A percentile compares a stretch with the other conserved stretches of the same genome.
These are phyloP conservation scores for Leccinum angustisporum DNA, from an alignment of 1,284 basidiomycete genomes.

Conservation along the genomic window DNA sequence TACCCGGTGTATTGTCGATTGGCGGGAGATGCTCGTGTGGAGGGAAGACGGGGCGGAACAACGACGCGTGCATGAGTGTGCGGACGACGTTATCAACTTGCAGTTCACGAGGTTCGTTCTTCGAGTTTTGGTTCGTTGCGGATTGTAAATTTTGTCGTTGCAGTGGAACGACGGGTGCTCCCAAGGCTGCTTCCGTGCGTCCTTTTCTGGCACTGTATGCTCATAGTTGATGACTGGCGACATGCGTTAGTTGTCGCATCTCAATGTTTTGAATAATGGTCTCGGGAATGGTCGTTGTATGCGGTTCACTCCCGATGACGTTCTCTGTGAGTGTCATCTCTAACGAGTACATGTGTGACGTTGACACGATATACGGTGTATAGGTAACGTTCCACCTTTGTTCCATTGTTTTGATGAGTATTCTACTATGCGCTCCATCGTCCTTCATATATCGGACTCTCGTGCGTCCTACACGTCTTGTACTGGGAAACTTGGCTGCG, in stretches of 20 bases:
- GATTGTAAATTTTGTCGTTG: conserved; percentile 6
- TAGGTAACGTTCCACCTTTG: conserved; percentile 77
- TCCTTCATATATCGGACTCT: conserved; percentile 9
- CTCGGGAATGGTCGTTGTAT: conserved; percentile 72
- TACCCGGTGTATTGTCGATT: conserved; percentile 58
- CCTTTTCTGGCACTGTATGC: not conserved
- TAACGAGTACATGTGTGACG: not conserved
- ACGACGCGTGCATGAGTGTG: conserved; percentile 33
- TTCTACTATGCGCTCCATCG: not conserved
- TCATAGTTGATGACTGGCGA: not conserved
- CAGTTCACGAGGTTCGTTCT: conserved; percentile 74
- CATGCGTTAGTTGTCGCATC: conserved; percentile 61
- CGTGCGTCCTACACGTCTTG: conserved; percentile 52
- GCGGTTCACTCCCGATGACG: conserved; percentile 60
- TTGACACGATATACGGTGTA: conserved; percentile 3
- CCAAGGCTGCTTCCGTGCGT: conserved; percentile 78
- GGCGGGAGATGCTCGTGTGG: conserved; percentile 67
- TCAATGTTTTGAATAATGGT: conserved; percentile 77
- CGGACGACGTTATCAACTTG: conserved; percentile 64
- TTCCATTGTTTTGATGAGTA: conserved; percentile 89
- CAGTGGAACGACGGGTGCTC: conserved; percentile 77
- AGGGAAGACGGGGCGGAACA: conserved; percentile 40
- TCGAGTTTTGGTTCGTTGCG: not conserved
- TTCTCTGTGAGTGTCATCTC: conserved; percentile 55
- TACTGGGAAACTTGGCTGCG: conserved; percentile 78